These are phyloP conservation scores for Ramularia endophylla DNA, from an alignment of 2,329 filamentous ascomycete genomes.

Conservation along the genomic window DNA sequence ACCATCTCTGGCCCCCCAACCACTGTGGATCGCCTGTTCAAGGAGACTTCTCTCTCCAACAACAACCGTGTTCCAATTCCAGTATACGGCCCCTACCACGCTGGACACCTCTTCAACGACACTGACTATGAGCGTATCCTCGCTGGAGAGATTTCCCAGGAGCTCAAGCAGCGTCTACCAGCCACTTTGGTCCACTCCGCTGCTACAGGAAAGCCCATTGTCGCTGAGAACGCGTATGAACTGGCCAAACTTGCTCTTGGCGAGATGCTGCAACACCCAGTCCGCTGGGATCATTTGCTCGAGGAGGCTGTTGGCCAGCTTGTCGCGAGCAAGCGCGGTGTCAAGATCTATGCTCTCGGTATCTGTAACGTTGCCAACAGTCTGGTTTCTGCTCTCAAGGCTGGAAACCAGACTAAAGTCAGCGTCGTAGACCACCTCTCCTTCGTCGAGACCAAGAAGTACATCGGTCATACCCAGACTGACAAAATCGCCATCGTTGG, in stretches of 20 bases:
- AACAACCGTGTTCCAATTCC: constrained; percentile 49
- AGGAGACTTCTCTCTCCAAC: constrained; percentile 43
- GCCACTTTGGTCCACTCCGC: constrained; percentile 43
- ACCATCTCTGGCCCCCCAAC: constrained; percentile 55
- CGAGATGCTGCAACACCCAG: constrained; percentile 43
- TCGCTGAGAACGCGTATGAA: constrained; percentile 41
- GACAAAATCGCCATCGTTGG: constrained; percentile 81
- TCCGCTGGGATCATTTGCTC: constrained; percentile 46
- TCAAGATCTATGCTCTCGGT: constrained; percentile 45
- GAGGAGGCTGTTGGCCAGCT: constrained; percentile 44
- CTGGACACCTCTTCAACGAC: constrained; percentile 48
- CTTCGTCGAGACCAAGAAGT: constrained; percentile 35
- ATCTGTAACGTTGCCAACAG: constrained; percentile 51
- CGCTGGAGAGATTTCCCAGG: constrained; percentile 32
- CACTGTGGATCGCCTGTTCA: constrained; percentile 48
- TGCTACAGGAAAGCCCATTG: constrained; percentile 40
- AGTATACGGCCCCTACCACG: constrained; percentile 56
- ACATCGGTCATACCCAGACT: constrained; percentile 44
- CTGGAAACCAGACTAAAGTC: constrained; percentile 42
- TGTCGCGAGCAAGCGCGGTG: constrained; percentile 36
- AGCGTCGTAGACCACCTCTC: constrained; percentile 39
- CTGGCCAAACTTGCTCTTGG: constrained; percentile 38
- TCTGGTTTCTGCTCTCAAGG: constrained; percentile 49
- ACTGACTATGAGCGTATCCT: constrained; percentile 49
- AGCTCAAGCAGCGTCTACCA: constrained; percentile 39